Evolutionary conservation across 371 early-diverging fungal genomes (phyloP).

Genomic region (Saksenaea oblongispora): DNA sequence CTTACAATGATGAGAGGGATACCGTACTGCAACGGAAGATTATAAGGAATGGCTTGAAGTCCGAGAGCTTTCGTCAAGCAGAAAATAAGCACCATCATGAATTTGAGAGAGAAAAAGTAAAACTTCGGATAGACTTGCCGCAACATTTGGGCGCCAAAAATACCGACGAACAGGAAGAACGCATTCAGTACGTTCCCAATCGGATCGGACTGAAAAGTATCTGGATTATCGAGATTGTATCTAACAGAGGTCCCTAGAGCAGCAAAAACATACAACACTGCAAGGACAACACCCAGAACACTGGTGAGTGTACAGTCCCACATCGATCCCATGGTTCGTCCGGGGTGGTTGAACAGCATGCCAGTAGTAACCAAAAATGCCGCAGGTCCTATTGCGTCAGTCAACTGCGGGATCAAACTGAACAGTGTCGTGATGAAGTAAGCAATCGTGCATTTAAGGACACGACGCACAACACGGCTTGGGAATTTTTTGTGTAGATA

Average conservation of each 20-base stretch:
- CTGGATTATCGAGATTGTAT: slow-evolving; percentile 28
- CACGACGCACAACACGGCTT: slow-evolving; percentile 53
- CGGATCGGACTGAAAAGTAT: slow-evolving; percentile 6
- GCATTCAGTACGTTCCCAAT: slow-evolving; percentile 18
- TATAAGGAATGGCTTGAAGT: slow-evolving; percentile 7
- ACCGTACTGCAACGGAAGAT: slow-evolving; percentile 18
- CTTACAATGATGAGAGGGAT: slow-evolving; percentile 18
- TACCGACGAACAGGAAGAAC: slow-evolving; percentile 18
- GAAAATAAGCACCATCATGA: slow-evolving; percentile 30
- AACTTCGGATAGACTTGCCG: slow-evolving; percentile 26
- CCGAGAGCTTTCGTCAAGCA: slow-evolving; percentile 16
- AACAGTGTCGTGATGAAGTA: slow-evolving; percentile 46
- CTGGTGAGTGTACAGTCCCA: slow-evolving; percentile 45
- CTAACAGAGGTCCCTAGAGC: slow-evolving; percentile 29
- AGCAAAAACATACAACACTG: slow-evolving; percentile 31
- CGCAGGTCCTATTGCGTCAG: slow-evolving; percentile 35
- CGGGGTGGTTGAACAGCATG: slow-evolving; percentile 45
- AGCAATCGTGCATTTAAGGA: slow-evolving; percentile 55
- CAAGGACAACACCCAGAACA: slow-evolving; percentile 34
- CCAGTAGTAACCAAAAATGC: slow-evolving; percentile 46
- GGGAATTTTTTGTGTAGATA: slow-evolving; percentile 45
- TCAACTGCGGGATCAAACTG: slow-evolving; percentile 40
- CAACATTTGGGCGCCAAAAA: slow-evolving; percentile 24
- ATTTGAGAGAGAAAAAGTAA: slow-evolving; percentile 32
- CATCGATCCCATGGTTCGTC: slow-evolving; percentile 49